Base-by-base conservation (phyloP, 2,329 filamentous ascomycete species). In the Cladophialophora psammophila region DNA sequence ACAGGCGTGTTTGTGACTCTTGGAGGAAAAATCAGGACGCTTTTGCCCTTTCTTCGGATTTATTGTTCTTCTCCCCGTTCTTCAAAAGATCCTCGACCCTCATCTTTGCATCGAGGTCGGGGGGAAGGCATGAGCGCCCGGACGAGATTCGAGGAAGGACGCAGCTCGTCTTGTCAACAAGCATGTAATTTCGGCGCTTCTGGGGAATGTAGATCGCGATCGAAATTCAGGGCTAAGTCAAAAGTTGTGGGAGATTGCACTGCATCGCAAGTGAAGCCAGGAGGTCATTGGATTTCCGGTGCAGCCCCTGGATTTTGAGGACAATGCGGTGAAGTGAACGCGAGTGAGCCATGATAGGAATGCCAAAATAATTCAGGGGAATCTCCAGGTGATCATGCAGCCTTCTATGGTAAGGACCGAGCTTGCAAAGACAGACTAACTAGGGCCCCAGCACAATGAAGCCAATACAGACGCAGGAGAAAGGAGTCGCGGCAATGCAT, bases 401-500 rank as follows among this genome's bases (percentile, higher is more conserved):
- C 10, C 15, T 26, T 6, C 20, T 50, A 9, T 9, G 45, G 9
- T 50, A 50, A 10, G 8, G 15, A 34, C 13, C 35, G 18, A 7
- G 6, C 18, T 36, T 60, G 40, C 8, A 18, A 45, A 26, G 40
- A 26, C 45, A 26, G 26, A 26, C 26, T 26, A 20, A 26, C 45
- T 12, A 26, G 45, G 45, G 45, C 45, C 12, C 38, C 18, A 26
- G 18, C 18, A 7, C 20, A 26, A 1, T 26, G 8, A 50, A 50
- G 3, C 2, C 18, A 42, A 8, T 3, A 2, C 57, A 34, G 40
- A 60, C 10, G 31, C 57, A 60, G 57, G 57, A 60, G 57, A n/a
- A 48, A 50, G 57, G 57, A 60, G 40, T 34, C 12, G 18, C 57
- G 57, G 40, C 38, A 18, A 20, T 12, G 32, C 26, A 32, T 32